These are phyloP conservation scores for Elaeis guineensis DNA, from an alignment of 176 grass and related monocot genomes.

Conservation along the genomic window DNA sequence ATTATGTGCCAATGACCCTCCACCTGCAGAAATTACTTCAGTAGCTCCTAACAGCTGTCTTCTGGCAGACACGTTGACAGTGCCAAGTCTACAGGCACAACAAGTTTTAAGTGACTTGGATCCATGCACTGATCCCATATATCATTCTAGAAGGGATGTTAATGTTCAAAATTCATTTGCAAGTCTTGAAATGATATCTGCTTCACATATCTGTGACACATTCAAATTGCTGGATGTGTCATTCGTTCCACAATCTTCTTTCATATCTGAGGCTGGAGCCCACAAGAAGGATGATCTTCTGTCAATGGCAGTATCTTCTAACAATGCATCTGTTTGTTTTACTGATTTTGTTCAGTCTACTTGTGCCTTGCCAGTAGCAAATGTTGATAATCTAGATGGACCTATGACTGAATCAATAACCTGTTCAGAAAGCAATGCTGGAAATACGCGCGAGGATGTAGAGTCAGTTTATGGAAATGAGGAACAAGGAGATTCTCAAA, in stretches of 20 bases:
- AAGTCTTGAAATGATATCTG: constrained; percentile 34
- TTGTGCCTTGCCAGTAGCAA: constrained; percentile 15
- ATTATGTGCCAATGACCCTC: constrained; percentile 19
- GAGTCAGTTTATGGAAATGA: constrained; percentile 33
- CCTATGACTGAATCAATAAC: constrained; percentile 15
- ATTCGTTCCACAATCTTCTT: constrained; percentile 72
- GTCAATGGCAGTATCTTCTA: constrained; percentile 33
- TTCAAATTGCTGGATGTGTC: constrained; percentile 63
- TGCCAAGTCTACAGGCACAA: constrained; percentile 16
- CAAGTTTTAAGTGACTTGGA: constrained; percentile 14
- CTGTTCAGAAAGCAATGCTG: constrained; percentile 31
- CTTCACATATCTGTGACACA: constrained; percentile 74
- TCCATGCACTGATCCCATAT: constrained; percentile 24
- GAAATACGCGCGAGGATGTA: constrained; percentile 37
- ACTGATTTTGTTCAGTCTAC: constrained; percentile 2
- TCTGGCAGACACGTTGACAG: constrained; percentile 16
- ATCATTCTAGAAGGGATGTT: constrained; percentile 30
- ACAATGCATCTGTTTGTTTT: constrained; percentile 21
- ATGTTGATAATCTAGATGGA: constrained; percentile 16
- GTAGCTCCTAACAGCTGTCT: constrained; percentile 12
- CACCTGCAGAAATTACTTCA: constrained; percentile 16
- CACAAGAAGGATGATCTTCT: constrained; percentile 30
- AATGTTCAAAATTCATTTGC: constrained; percentile 36
- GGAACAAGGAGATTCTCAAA: constrained; percentile 33
- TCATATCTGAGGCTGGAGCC: constrained; percentile 19